These are phyloP conservation scores for Linum tenue DNA, from an alignment of 345 rosid species.

Conservation along the genomic window DNA sequence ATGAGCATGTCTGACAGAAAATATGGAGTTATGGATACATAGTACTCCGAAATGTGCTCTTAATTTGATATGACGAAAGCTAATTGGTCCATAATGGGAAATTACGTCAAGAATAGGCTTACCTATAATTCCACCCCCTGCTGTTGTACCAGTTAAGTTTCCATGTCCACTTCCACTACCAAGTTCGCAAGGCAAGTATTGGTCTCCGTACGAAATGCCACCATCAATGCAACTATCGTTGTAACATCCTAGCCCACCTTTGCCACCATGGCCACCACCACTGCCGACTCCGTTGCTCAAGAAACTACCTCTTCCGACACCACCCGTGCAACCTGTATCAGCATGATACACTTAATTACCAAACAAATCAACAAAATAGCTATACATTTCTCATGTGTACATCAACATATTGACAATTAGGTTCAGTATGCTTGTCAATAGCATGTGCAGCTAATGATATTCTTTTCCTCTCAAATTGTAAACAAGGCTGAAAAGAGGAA, in stretches of 20 bases:
- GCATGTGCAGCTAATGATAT: not conserved
- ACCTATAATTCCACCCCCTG: constrained; percentile 98
- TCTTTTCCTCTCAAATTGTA: not conserved
- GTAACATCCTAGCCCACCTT: constrained; percentile 75
- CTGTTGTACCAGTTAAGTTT: constrained; percentile 44
- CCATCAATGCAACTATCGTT: constrained; percentile 54
- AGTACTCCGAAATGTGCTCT: not conserved
- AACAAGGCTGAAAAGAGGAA: constrained; percentile 4
- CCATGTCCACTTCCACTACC: constrained; percentile 99
- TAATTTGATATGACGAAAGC: not conserved
- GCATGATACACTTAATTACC: constrained; percentile 13
- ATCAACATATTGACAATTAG: not conserved
- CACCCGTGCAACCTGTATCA: constrained; percentile 82
- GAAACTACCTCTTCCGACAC: constrained; percentile 71
- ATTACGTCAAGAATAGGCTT: constrained; percentile 13
- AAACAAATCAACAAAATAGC: constrained; percentile 12
- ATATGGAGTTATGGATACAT: no score
- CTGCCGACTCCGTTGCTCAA: constrained; percentile 67
- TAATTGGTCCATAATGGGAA: not conserved
- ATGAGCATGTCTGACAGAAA: no score
- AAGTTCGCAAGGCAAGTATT: constrained; percentile 88
- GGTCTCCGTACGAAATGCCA: constrained; percentile 79
- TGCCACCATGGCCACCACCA: constrained; percentile 99
- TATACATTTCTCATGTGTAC: not conserved
- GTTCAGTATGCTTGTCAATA: not conserved